Evolutionary conservation across 2,329 filamentous ascomycete genomes (phyloP), one percentile per base, ranked within the genome.

Genomic region (Ampelomyces quisqualis): DNA sequence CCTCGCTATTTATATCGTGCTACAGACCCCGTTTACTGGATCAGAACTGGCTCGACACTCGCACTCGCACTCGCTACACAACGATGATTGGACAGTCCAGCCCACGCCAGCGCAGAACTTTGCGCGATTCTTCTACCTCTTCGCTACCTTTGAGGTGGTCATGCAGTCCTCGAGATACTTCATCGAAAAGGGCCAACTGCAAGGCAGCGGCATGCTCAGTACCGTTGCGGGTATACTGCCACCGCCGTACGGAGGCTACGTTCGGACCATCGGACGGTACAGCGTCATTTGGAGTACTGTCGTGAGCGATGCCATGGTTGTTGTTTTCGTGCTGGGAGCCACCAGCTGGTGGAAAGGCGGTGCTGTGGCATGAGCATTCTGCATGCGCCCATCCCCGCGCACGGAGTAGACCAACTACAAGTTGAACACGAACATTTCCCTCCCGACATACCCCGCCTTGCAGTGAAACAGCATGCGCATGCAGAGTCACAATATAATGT

Each of bases 61-160:
- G 7, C 33, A 82, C 57, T 79, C 86, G 20, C 42, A 49, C 30
- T 55, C 47, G 7, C 33, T 48, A 5, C 28, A 51, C n/a, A 56
- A 62, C 11, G 54, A 64, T 15, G 62, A 62, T 44, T 68, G 64
- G 56, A 49, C 51, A 2, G 31, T 47, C 2, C 60, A 60, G 7
- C 55, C 68, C 6, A 60, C 57, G 2, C 67, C 73, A 20, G 63
- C 68, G 11, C 67, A 69, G 33, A 58, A 65, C 23, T 71, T 73
- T 27, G 72, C 72, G 31, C 75, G 77, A 47, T 84, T 90, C 68
- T 90, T 91, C 68, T 88, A 83, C 73, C 77, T 86, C n/a, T 93
- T 91, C 62, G 84, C 86, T 5, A 88, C 86, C 0, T 83, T 81
- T 21, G 86, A 93, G 70, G 76, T 88, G 8, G 64, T 88, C 38